Evolutionary conservation across 768 basidiomycete genomes (phyloP), one percentile per base, ranked within the genome.

Genomic region (Panaeolus papilionaceus): DNA sequence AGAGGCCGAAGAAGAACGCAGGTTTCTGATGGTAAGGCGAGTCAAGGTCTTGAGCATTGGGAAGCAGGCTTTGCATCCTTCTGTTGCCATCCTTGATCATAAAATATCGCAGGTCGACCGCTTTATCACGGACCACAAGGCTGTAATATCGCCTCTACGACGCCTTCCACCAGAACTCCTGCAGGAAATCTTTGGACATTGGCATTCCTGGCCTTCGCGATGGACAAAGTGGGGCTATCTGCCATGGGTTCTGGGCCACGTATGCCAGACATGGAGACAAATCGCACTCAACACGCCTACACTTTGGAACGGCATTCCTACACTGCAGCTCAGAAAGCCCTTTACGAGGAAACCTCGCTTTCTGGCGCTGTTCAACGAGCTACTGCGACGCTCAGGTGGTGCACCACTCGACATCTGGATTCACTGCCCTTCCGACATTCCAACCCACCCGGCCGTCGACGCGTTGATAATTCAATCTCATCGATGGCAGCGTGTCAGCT

Each of bases 101-200:
- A 72, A 74, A 61, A 69, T 75, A 20, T 65, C 63, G 26, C 71
- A 70, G 40, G 69, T 68, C 1, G 67, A 61, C 2, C 45, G 67
- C 8, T 77, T 76, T 49, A 64, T 73, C 40, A 62, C 67, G 37
- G 69, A 71, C 28, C 75, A 76, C 42, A 66, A 69, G 23, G 64
- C 39, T 11, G 64, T 75, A 14, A 33, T 75, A 45, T 74, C 75
- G 4, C 67, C 72, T 61, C 63, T 75, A 12, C 73, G 75, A 12
- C 68, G 68, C 11, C 40, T 78, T 20, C 75, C 77, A 10, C 54
- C 68, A 1, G 75, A 78, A 66, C 63, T 77, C 20, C 51, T 72
- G 1, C 69, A 71, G 58, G 71, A 73, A 38, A 74, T 78, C 42
- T 75, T 78, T 62, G 39, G 67, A 51, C 65, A 66, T 61, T 63